Evolutionary conservation across 1,139 yeast species (phyloP), one percentile per base, ranked within the genome.

Genomic region (Magnusiomyces magnusii): DNA sequence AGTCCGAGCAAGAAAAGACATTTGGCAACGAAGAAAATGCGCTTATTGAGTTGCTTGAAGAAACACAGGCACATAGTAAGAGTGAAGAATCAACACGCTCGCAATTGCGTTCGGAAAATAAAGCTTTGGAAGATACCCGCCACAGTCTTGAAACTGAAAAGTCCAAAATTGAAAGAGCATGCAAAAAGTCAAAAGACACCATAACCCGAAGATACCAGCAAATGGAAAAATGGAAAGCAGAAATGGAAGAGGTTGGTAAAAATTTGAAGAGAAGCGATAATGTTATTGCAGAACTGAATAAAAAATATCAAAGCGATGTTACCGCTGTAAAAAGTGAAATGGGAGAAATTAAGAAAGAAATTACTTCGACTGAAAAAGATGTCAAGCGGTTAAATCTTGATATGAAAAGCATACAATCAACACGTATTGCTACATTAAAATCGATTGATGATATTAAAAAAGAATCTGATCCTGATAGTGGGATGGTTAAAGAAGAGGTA

Each of bases 1-100:
- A 75, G 51, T 67, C 70, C 17, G 76, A 73, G 49, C 69, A 74
- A 0, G 76, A 76, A 42, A 58, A 65, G 9, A 84, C 81, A 57
- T 79, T 77, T 62, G 63, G 67, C 28, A 77, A 74, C n/a, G 77
- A 77, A 56, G 80, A 78, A 60, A 62, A 68, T 0, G 69, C 69
- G 24, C 69, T 80, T 56, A 61, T 71, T 0, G 69, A 72, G 21
- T 80, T 80, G 54, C 70, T 80, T 36, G 76, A 76, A 31, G 74
- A 74, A 28, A 71, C 80, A 17, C 71, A 75, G 53, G 78, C 77
- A 50, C 73, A 79, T 41, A 76, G 80, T 62, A 77, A 73, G 60
- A 69, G 74, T 19, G 84, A 80, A 57, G 86, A 82, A 64, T 71
- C 72, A 17, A 77, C 75, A 58, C 73, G 84, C 51, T 71, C 78